A percentile compares a stretch with the other conserved stretches of the same genome.
phyloP scores from a whole-genome alignment of 139 green algal species.

The Ettlia oleoabundans region DNA sequence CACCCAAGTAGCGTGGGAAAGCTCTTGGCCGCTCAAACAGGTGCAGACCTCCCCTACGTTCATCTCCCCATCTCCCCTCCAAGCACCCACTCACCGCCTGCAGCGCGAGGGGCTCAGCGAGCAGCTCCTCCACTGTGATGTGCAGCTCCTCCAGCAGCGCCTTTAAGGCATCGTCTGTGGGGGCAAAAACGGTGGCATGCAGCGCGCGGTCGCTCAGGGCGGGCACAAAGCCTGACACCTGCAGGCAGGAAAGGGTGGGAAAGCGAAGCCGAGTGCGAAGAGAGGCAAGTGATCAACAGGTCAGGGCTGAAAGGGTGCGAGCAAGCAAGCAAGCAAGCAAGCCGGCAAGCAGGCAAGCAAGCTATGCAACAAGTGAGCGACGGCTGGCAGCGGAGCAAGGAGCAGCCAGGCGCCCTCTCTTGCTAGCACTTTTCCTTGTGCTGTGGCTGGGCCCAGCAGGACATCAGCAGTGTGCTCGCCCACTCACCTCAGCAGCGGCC shows the following conservation, averaged over 20 bases:
- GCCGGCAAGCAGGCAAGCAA: not conserved
- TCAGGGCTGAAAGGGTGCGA: too few species aligned
- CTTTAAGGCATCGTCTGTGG: slow-evolving; percentile 36
- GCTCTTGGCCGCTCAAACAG: too few species aligned
- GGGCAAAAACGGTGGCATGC: slow-evolving; percentile 42
- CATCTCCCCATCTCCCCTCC: too few species aligned
- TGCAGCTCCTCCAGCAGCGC: not conserved
- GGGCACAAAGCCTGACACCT: slow-evolving; percentile 33
- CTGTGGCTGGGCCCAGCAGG: too few species aligned
- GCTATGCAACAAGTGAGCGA: too few species aligned
- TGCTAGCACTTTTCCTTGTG: too few species aligned
- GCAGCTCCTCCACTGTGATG: slow-evolving; percentile 22
- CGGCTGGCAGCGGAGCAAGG: too few species aligned
- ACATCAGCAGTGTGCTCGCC: too few species aligned
- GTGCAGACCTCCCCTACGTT: too few species aligned
- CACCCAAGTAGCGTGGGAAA: too few species aligned
- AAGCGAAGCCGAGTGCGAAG: not conserved
- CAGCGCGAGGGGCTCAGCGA: slow-evolving; percentile 4
- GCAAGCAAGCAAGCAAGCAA: not conserved
- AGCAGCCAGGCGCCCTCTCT: too few species aligned
- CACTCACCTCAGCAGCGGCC: slow-evolving; percentile 11
- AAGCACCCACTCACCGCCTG: not conserved
- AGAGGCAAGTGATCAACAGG: not conserved
- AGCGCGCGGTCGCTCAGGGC: slow-evolving; percentile 26
- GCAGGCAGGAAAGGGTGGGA: not conserved